Evolutionary conservation across 768 basidiomycete genomes (phyloP), one percentile per base, ranked within the genome.

Genomic region (Lactifluus hygrophoroides): DNA sequence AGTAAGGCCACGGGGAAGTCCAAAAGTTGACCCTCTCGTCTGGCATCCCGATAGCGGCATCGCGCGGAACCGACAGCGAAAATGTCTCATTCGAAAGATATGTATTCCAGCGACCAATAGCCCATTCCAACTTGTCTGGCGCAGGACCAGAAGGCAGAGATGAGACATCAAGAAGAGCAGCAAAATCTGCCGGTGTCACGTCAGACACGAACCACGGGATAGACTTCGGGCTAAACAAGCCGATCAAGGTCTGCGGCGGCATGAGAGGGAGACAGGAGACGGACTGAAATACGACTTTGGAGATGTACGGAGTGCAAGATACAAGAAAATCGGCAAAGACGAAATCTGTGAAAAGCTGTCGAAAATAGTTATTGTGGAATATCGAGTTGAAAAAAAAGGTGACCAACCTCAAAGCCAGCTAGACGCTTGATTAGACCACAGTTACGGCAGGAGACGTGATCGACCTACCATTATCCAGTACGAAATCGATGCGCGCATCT

Each of bases 201-300:
- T 96, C 92, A 11, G 90, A 93, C 46, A 97, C 94, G 68, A 98
- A 99, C 94, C 95, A 99, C 0, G 94, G 94, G 51, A 97, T 88
- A 9, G 88, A 75, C 70, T 99, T 97, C 0, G 94, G 90, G 73
- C 94, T 95, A 60, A 1, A 3, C 11, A 44, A 54, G 17, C 55
- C 19, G 46, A 43, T 46, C 51, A 45, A 38, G 47, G 27, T 38
- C 51, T 27, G 46, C 17, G 16, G 2, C 37, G 14, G 42, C 46
- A 21, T 42, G 37, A 30, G 37, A 44, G 34, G 16, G 50, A 45
- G 40, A 52, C 17, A 42, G 49, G 14, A 30, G 34, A 42, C 77
- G 83, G 58, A 95, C 94, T 99, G 95, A 73, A 97, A 96, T 55
- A 91, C 83, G 27, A 94, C 88, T 64, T 81, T 79, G 13, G 80